phyloP scores from a whole-genome alignment of 2,329 filamentous ascomycete species.

The Colletotrichum tamarilloi region DNA sequence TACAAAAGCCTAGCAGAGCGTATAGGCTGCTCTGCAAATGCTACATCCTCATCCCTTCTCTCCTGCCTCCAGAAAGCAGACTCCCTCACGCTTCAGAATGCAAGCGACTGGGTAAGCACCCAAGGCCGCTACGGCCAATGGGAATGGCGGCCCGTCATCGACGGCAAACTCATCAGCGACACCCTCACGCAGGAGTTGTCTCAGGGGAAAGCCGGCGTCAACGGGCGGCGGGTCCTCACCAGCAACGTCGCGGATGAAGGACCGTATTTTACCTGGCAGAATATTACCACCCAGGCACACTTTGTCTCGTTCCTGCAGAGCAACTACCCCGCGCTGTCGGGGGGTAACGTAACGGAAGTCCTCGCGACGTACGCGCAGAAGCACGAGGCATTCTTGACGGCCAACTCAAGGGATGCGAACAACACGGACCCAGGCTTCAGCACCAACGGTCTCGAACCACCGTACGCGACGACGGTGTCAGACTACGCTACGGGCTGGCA shows the following conservation, averaged over 20 bases:
- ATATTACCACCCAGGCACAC: constrained; percentile 9
- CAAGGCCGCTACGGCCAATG: constrained; percentile 20
- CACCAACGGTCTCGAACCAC: constrained; percentile 1
- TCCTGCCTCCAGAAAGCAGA: constrained; percentile 19
- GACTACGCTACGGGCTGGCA: constrained; percentile 30
- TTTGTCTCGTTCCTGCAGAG: constrained; percentile 13
- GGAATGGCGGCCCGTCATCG: constrained; percentile 16
- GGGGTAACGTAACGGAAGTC: constrained; percentile 1
- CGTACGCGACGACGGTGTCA: constrained; percentile 16
- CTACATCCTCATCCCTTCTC: background rate
- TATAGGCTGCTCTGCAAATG: background rate
- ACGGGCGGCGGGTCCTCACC: constrained; percentile 9
- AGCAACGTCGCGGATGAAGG: constrained; percentile 28
- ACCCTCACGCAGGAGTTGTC: background rate
- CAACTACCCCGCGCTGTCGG: constrained; percentile 4
- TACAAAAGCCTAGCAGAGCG: constrained; percentile 16
- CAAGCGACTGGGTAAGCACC: constrained; percentile 27
- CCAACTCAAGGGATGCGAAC: constrained; percentile 16
- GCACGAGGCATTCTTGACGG: background rate
- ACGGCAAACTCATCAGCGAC: constrained; percentile 17
- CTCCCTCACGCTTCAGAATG: constrained; percentile 16
- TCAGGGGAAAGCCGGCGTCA: background rate
- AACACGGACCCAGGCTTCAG: constrained; percentile 25
- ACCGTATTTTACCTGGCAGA: constrained; percentile 17
- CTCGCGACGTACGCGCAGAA: constrained; percentile 9